phyloP scores from a whole-genome alignment of 2,329 filamentous ascomycete species.

The Claviceps sp. region DNA sequence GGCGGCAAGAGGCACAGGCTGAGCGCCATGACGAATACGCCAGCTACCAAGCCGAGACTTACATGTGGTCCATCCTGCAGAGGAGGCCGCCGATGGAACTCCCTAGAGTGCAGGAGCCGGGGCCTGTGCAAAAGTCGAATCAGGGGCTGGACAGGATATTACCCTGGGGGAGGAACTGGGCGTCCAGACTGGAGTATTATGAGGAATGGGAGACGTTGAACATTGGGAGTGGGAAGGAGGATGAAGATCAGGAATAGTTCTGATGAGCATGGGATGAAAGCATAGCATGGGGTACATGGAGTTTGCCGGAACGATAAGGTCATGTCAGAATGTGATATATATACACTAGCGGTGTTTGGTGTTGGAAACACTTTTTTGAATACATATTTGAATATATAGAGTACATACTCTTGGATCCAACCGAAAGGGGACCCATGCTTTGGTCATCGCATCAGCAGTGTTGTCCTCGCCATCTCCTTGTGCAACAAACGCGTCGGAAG shows the following conservation, averaged over 20 bases:
- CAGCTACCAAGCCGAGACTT: conserved; percentile 27
- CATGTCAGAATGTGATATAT: too few species aligned
- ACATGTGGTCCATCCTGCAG: conserved; percentile 32
- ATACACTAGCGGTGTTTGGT: too few species aligned
- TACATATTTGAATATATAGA: too few species aligned
- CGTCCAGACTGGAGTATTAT: conserved; percentile 20
- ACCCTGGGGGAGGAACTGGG: conserved; percentile 26
- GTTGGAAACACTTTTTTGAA: too few species aligned
- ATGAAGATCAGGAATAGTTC: background rate
- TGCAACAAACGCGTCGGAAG: too few species aligned
- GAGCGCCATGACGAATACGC: conserved; percentile 27
- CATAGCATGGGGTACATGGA: background rate
- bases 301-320: background rate
- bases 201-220: conserved; percentile 29
- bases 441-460: too few species aligned
- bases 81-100: conserved; percentile 22
- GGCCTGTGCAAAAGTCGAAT: conserved; percentile 14
- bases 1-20: conserved; percentile 29
- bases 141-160: conserved; percentile 23
- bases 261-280: background rate
- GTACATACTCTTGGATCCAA: too few species aligned
- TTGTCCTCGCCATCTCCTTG: too few species aligned
- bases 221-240: background rate
- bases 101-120: conserved; percentile 18
- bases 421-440: too few species aligned